phyloP scores from a whole-genome alignment of 345 rosid genomes.

The Brassica juncea region DNA sequence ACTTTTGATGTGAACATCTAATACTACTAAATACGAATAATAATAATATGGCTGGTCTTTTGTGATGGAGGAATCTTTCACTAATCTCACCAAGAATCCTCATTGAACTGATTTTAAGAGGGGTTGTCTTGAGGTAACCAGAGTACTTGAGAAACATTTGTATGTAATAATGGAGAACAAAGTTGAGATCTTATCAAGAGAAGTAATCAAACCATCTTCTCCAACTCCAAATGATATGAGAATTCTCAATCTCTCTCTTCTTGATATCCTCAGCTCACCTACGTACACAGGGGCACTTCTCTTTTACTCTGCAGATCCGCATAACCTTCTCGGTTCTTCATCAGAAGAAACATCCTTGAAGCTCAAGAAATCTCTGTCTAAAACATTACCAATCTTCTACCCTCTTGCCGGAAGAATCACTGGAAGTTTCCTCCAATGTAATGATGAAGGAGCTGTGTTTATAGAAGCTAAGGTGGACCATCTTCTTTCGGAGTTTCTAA shows the following conservation, averaged over 20 bases:
- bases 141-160: not conserved
- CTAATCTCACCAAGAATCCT: constrained; percentile 28
- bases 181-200: constrained; percentile 40
- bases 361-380: constrained; percentile 51
- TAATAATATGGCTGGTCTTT: constrained; percentile 17
- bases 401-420: constrained; percentile 45
- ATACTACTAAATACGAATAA: not conserved
- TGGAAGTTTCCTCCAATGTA: constrained; percentile 32
- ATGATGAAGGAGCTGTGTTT: constrained; percentile 45
- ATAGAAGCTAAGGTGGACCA: constrained; percentile 42
- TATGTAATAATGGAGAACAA: constrained; percentile 28
- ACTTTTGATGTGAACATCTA: not conserved
- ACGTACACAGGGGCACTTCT: constrained; percentile 41
- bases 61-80: constrained; percentile 29
- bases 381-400: constrained; percentile 45
- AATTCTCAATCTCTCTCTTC: constrained; percentile 37
- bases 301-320: constrained; percentile 28
- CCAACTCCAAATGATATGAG: constrained; percentile 34
- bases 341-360: constrained; percentile 19
- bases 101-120: not conserved
- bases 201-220: constrained; percentile 41
- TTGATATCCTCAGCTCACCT: constrained; percentile 37
- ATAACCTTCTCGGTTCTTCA: constrained; percentile 22
- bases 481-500: constrained; percentile 38
- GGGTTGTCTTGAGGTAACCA: not conserved